These are phyloP conservation scores for Iberis amara DNA, from an alignment of 441 rosid species.

Conservation along the genomic window DNA sequence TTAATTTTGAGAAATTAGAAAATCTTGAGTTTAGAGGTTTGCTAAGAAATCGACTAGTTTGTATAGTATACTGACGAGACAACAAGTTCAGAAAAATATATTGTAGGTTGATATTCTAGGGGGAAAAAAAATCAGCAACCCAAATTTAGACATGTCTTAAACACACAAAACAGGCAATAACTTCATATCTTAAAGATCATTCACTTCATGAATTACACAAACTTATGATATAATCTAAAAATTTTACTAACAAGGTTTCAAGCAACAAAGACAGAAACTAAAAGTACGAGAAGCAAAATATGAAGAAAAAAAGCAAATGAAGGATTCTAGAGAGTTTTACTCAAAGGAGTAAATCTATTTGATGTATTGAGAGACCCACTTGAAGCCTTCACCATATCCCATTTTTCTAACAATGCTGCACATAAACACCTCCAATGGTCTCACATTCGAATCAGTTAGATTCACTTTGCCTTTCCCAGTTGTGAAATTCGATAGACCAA, in stretches of 20 bases:
- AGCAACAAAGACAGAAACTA: conserved; percentile 7
- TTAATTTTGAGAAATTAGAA: too few species aligned
- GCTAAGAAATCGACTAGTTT: too few species aligned
- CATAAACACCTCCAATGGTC: conserved; percentile 50
- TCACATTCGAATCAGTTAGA: conserved; percentile 38
- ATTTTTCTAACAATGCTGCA: conserved; percentile 31
- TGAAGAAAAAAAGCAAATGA: not conserved
- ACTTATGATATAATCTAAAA: conserved; percentile 5
- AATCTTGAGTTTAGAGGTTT: too few species aligned
- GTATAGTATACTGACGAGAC: too few species aligned
- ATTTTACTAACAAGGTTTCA: not conserved
- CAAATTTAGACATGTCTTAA: too few species aligned
- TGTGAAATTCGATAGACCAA: conserved; percentile 52
- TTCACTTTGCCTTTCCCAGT: conserved; percentile 55
- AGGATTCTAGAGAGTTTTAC: too few species aligned
- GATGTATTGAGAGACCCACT: conserved; percentile 53
- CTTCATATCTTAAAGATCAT: not conserved
- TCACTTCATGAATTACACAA: conserved; percentile 3
- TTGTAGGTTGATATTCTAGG: too few species aligned
- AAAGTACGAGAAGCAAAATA: conserved; percentile 14
- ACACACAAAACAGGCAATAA: not conserved
- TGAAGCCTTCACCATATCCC: conserved; percentile 36
- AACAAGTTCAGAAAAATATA: too few species aligned
- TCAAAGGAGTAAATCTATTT: conserved; percentile 31
- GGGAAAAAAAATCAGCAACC: too few species aligned